Evolutionary conservation across 768 basidiomycete species (phyloP).

Genomic region (Trametes cinnabarina): DNA sequence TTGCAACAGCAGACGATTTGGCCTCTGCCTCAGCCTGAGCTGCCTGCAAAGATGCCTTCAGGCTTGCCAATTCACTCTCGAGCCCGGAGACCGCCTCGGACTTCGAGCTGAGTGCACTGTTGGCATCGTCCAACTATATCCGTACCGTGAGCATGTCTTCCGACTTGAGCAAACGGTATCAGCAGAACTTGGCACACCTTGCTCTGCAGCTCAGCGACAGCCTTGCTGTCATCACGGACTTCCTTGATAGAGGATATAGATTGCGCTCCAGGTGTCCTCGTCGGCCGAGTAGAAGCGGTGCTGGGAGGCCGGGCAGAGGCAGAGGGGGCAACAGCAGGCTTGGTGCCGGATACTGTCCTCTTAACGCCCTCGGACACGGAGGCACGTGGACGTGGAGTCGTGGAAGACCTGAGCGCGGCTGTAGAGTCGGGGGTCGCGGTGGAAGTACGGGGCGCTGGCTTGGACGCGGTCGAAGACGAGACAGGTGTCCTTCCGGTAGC

Average conservation of each 20-base stretch:
- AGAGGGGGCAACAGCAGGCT: slow-evolving; percentile 22
- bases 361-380: slow-evolving; percentile 65
- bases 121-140: slow-evolving; percentile 58
- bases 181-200: slow-evolving; percentile 44
- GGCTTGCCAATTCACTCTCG: slow-evolving; percentile 48
- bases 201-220: slow-evolving; percentile 53
- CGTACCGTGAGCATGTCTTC: slow-evolving; percentile 1
- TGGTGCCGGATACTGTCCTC: slow-evolving; percentile 47
- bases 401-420: slow-evolving; percentile 19
- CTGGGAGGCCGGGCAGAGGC: slow-evolving; percentile 38
- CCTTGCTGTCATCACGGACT: slow-evolving; percentile 59
- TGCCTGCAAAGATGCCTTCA: slow-evolving; percentile 49
- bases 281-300: slow-evolving; percentile 36
- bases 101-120: slow-evolving; percentile 53
- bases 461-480: slow-evolving; percentile 25
- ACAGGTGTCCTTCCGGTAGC: slow-evolving; percentile 23
- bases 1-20: slow-evolving; percentile 43
- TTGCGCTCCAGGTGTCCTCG: slow-evolving; percentile 45
- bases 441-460: slow-evolving; percentile 12
- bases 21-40: slow-evolving; percentile 47
- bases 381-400: slow-evolving; percentile 49
- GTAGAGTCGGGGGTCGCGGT: slow-evolving; percentile 22
- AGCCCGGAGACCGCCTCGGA: slow-evolving; percentile 48
- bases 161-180: neutral
- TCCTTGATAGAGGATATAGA: slow-evolving; percentile 79